phyloP scores from a whole-genome alignment of 495 filamentous ascomycete genomes.

The Patellaria atrata region DNA sequence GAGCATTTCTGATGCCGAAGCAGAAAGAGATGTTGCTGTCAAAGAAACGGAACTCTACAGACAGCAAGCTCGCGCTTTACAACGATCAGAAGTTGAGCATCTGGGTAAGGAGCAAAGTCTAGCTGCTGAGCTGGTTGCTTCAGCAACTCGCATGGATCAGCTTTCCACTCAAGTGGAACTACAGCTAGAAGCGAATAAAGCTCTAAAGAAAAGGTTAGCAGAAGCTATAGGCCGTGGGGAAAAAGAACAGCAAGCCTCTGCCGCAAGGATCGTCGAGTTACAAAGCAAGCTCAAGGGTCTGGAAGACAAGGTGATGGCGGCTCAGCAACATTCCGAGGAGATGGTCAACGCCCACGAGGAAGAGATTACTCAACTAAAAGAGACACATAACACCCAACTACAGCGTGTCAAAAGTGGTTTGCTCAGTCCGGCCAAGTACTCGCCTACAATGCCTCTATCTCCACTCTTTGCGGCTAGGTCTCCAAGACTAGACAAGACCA shows the following conservation, averaged over 20 bases:
- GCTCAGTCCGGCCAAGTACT: constrained; percentile 9
- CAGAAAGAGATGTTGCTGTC: constrained; percentile 56
- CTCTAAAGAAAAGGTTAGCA: constrained; percentile 65
- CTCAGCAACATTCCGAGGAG: constrained; percentile 80
- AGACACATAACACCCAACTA: constrained; percentile 64
- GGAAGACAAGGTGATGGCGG: constrained; percentile 69
- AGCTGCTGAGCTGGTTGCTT: constrained; percentile 49
- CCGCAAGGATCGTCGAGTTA: constrained; percentile 64
- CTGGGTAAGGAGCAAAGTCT: constrained; percentile 47
- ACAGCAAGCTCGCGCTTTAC: constrained; percentile 46
- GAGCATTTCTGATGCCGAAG: constrained; percentile 48
- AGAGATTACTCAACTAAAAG: constrained; percentile 57
- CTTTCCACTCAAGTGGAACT: constrained; percentile 59
- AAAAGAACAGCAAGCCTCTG: constrained; percentile 63
- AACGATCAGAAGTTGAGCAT: constrained; percentile 45
- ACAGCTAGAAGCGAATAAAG: constrained; percentile 62
- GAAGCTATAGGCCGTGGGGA: constrained; percentile 79
- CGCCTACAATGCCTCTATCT: constrained; percentile 41
- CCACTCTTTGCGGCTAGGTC: constrained; percentile 47
- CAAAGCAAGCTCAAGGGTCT: constrained; percentile 63
- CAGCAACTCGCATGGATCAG: constrained; percentile 61
- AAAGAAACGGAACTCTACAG: constrained; percentile 45
- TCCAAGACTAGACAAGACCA: constrained; percentile 45
- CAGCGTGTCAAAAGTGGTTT: constrained; percentile 48
- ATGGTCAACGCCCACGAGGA: constrained; percentile 72